Percentiles rank a stretch among this genome's conserved stretches.
phyloP scores from a whole-genome alignment of 1,284 basidiomycete species.

The Phellopilus nigrolimitatus region DNA sequence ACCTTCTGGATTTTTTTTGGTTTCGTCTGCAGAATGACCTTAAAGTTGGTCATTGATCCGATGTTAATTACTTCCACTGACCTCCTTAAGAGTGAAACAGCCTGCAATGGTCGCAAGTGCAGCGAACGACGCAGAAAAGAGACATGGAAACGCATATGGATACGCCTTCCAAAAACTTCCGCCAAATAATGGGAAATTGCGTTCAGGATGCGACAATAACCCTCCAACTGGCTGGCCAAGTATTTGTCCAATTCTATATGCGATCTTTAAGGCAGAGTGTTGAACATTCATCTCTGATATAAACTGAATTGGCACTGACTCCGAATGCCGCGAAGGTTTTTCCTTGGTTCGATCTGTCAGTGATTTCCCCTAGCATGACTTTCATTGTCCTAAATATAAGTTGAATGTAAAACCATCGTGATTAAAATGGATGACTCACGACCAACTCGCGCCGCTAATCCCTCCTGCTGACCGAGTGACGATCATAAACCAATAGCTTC shows the following conservation, averaged over 20 bases:
- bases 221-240: constrained; percentile 25
- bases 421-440: constrained; percentile 1
- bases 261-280: constrained; percentile 3
- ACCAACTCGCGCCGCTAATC: constrained; percentile 11
- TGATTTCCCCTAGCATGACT: constrained; percentile 22
- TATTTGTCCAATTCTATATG: constrained; percentile 19
- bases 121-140: constrained; percentile 23
- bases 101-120: constrained; percentile 21
- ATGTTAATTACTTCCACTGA: too few relatives aligned
- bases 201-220: constrained; percentile 24
- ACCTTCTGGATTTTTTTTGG: not conserved
- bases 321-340: constrained; percentile 5
- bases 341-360: constrained; percentile 13
- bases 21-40: constrained; percentile 11
- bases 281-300: not conserved
- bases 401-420: not conserved
- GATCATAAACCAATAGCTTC: constrained; percentile 20
- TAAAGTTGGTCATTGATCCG: too few relatives aligned
- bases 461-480: constrained; percentile 21
- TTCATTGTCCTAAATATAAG: constrained; percentile 20
- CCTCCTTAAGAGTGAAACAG: constrained; percentile 23
- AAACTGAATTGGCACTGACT: not conserved
- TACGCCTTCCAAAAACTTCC: constrained; percentile 23
- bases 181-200: constrained; percentile 21
- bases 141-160: constrained; percentile 26